Percentiles rank a stretch among this genome's conserved stretches.
These are phyloP conservation scores for Leersia perrieri DNA, from an alignment of 176 grass and related monocot species.

Conservation along the genomic window DNA sequence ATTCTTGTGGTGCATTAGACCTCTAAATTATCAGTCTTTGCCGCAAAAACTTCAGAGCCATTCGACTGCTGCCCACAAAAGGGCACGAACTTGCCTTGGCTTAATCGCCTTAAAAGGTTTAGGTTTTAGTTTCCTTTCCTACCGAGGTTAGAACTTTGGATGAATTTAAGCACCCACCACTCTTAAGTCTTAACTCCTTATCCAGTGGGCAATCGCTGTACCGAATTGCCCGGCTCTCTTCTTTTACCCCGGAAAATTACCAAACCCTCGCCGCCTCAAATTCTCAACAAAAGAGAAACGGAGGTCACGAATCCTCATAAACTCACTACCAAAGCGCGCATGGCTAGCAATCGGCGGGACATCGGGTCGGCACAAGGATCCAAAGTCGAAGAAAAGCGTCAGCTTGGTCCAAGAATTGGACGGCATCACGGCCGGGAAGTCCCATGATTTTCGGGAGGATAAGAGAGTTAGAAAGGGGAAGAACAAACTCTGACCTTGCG, in stretches of 20 bases:
- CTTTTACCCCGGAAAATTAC: background rate
- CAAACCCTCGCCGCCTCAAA: background rate
- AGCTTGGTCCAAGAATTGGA: background rate
- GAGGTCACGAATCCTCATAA: background rate
- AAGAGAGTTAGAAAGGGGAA: background rate
- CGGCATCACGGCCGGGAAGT: no score
- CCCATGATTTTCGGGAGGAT: background rate
- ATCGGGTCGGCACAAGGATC: background rate
- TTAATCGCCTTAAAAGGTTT: background rate
- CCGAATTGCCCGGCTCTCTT: background rate
- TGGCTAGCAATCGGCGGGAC: background rate
- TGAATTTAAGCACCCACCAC: background rate
- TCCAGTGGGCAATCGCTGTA: background rate
- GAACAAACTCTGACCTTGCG: slow-evolving; percentile 25
- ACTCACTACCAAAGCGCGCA: background rate
- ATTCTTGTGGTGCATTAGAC: background rate
- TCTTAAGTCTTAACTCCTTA: no score
- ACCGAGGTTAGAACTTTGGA: background rate
- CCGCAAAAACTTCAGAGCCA: background rate
- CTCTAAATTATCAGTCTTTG: background rate
- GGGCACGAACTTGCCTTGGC: background rate
- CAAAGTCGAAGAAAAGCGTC: background rate
- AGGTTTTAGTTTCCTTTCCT: background rate
- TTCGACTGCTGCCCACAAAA: background rate
- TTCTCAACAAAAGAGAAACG: background rate